Base-by-base conservation (phyloP, 1,284 basidiomycete species). In the Puccinia coronata region DNA sequence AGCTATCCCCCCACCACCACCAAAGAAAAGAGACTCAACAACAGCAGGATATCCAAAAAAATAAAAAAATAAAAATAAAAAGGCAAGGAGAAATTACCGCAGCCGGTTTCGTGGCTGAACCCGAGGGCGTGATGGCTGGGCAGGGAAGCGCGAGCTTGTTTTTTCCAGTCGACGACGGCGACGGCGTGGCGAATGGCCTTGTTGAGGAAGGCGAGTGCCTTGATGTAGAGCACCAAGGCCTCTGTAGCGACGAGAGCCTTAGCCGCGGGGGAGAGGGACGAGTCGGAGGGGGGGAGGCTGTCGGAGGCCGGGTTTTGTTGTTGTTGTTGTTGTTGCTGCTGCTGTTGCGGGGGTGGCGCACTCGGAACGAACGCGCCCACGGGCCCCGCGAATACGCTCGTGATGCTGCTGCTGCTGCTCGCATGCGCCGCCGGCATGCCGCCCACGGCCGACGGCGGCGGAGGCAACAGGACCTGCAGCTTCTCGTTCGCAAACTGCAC, bases 171-270 rank as follows among this genome's bases (percentile, higher is more conserved):
- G 84, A 83, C 82, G 83, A 83, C 12, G 81, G 82, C 36, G 83
- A 87, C 85, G 55, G 87, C 87, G 61, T 85, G 85, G 78, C 94
- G 91, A 82, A 96, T 94, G 14, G 95, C 96, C 86, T 92, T 92
- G 87, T 96, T 93, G 81, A 95, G 91, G 86, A 98, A 98, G 0
- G 92, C 90, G 89, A 98, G 92, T 59, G 96, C 89, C 83, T 95
- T 92, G 88, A 98, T 92, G 87, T 98, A 98, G 76, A 99, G 89
- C 57, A 95, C 92, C 53, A 97, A 91, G 77, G 87, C 95, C 90
- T 87, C 95, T 23, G 53, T 36, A n/a, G 53, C 70, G 3, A 49
- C 11, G 31, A 55, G 43, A 11, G 28, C 51, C 6, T 51, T 28
- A 12, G n/a, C 18, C 1, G 39, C 2, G 23, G 20, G 34, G 9